A percentile compares a stretch with the other conserved stretches of the same genome.
Evolutionary conservation across 2,329 filamentous ascomycete genomes (phyloP).

Genomic region (Fragosphaeria purpurea): DNA sequence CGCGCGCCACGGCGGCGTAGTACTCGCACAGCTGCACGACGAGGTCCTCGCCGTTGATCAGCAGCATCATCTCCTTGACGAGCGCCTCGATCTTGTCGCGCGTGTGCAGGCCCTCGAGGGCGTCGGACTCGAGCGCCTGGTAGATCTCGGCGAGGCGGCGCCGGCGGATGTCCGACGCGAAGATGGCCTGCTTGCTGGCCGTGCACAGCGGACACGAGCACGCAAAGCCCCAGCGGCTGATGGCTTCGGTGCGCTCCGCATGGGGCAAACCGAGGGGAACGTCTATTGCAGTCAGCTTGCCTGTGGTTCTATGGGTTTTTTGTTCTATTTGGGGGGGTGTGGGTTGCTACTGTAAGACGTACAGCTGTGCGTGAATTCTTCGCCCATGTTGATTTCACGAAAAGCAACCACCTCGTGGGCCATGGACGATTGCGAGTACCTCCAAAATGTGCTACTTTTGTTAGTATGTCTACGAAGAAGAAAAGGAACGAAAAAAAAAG

Average conservation of each 20-base stretch:
- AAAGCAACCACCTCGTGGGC: slow-evolving; percentile 17
- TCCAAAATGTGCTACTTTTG: slow-evolving; percentile 14
- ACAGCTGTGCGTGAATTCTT: slow-evolving; percentile 19
- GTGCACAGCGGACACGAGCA: slow-evolving; percentile 23
- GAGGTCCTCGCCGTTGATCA: slow-evolving; percentile 18
- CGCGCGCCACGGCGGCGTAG: slow-evolving; percentile 16
- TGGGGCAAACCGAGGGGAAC: slow-evolving; percentile 16
- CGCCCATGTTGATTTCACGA: slow-evolving; percentile 15
- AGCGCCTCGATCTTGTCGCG: slow-evolving; percentile 7
- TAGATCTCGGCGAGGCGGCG: slow-evolving; percentile 17
- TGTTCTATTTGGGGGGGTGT: too few relatives aligned
- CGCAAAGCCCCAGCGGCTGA: slow-evolving; percentile 23
- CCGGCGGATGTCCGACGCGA: slow-evolving; percentile 6
- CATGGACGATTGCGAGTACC: slow-evolving; percentile 14
- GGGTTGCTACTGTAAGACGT: slow-evolving; percentile 3
- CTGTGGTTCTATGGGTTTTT: not conserved
- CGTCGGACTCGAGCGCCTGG: slow-evolving; percentile 7
- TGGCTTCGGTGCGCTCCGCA: slow-evolving; percentile 17
- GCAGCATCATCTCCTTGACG: slow-evolving; percentile 12
- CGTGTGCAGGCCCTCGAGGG: slow-evolving; percentile 3
- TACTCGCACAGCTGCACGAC: slow-evolving; percentile 19
- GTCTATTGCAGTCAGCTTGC: slow-evolving; percentile 10
- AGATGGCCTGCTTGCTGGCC: too few relatives aligned
- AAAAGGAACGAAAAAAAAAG: not conserved
- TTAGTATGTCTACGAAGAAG: not conserved